These are phyloP conservation scores for Neurospora sp. DNA, from an alignment of 495 filamentous ascomycete genomes.

Conservation along the genomic window DNA sequence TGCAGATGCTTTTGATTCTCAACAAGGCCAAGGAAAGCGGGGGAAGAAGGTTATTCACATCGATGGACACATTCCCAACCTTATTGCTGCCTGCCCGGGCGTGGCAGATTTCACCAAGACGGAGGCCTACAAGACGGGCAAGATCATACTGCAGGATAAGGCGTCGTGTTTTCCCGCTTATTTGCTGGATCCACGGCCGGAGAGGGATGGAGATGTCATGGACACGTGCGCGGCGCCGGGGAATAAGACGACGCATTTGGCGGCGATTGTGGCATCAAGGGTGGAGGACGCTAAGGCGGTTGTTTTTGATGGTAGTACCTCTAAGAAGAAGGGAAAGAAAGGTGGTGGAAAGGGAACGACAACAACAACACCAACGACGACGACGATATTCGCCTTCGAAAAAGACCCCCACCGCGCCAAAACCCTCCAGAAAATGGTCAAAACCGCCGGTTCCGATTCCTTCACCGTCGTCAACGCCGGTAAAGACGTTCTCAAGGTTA, in stretches of 20 bases:
- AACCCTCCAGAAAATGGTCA: constrained; percentile 74
- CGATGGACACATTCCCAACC: constrained; percentile 70
- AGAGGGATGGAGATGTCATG: constrained; percentile 60
- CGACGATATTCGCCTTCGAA: constrained; percentile 56
- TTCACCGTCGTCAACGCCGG: constrained; percentile 56
- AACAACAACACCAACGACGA: constrained; percentile 18
- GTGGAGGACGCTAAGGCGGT: not conserved
- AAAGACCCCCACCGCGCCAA: constrained; percentile 54
- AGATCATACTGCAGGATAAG: constrained; percentile 89
- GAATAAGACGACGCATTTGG: constrained; percentile 94
- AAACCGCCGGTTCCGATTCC: constrained; percentile 55
- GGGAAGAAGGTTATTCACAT: constrained; percentile 35
- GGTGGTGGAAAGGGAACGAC: not conserved
- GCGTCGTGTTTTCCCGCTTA: constrained; percentile 93
- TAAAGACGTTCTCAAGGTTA: constrained; percentile 68
- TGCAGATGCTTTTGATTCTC: not conserved
- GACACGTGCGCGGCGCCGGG: constrained; percentile 92
- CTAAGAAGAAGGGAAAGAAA: constrained; percentile 1
- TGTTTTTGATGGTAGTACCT: not conserved
- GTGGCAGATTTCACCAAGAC: constrained; percentile 53
- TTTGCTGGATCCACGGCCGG: constrained; percentile 51
- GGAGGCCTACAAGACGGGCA: constrained; percentile 60
- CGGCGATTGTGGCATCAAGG: constrained; percentile 46
- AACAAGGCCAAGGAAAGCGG: not conserved
- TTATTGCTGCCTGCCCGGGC: constrained; percentile 65